Conservation (phyloP, 116 monocot species). For the Trichopus zeylanicus region DNA sequence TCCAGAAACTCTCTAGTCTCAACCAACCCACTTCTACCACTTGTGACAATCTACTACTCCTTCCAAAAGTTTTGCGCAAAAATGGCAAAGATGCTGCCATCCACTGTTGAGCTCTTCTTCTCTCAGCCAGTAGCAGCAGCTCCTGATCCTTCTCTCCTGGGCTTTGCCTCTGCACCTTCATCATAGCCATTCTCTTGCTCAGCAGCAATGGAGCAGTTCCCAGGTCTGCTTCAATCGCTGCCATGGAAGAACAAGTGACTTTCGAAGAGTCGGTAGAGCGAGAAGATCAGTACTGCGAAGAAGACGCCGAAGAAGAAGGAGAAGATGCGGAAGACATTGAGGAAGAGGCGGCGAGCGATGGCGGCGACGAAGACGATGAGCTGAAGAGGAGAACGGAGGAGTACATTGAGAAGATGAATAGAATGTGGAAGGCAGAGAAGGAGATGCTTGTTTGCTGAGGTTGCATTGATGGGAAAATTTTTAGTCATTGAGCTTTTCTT, state of each 20-base stretch:
- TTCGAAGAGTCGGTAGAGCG: neutral
- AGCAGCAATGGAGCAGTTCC: neutral
- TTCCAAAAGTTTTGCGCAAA: too few relatives aligned
- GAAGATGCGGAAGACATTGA: neutral
- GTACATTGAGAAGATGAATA: conserved; percentile 47
- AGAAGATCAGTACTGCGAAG: too few relatives aligned
- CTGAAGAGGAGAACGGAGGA: conserved; percentile 32
- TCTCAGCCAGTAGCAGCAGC: too few relatives aligned
- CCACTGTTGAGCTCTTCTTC: conserved; percentile 8
- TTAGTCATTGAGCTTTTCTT: too few relatives aligned
- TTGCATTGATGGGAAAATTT: too few relatives aligned
- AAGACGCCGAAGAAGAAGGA: neutral
- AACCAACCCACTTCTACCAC: too few relatives aligned
- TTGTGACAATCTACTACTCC: too few relatives aligned
- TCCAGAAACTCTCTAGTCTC: too few relatives aligned
- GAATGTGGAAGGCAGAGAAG: conserved; percentile 32
- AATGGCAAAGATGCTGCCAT: conserved; percentile 13
- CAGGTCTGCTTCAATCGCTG: neutral
- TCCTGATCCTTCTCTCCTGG: conserved; percentile 13
- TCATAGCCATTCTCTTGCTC: conserved; percentile 28
- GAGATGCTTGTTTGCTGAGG: too few relatives aligned
- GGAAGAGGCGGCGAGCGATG: neutral
- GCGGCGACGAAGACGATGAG: conserved; percentile 18
- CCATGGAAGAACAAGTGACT: too few relatives aligned
- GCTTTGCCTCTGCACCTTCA: conserved; percentile 36